Conservation (phyloP, 2,329 filamentous ascomycete species). For the Hypoxylon sp. region DNA sequence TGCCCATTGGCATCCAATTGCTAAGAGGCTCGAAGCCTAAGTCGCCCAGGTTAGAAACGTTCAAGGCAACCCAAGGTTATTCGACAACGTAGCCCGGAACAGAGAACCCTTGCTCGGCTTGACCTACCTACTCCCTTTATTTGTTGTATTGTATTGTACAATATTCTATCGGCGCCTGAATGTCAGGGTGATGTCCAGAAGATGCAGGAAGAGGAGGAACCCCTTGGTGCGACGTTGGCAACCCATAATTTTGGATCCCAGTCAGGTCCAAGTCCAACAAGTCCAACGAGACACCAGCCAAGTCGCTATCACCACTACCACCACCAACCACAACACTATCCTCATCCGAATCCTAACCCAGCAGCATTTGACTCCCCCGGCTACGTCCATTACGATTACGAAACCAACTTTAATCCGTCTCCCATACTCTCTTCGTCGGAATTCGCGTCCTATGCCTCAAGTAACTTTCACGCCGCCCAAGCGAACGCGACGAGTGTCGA, state of each 20-base stretch:
- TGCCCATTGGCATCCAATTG: slow-evolving; percentile 47
- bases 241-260: slow-evolving; percentile 53
- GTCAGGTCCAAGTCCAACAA: slow-evolving; percentile 44
- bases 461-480: slow-evolving; percentile 56
- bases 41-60: slow-evolving; percentile 41
- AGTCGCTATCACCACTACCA: slow-evolving; percentile 48
- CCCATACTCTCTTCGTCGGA: slow-evolving; percentile 43
- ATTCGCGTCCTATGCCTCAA: slow-evolving; percentile 55
- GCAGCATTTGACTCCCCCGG: slow-evolving; percentile 39
- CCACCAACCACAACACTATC: slow-evolving; percentile 32
- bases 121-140: slow-evolving; percentile 38
- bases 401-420: slow-evolving; percentile 27
- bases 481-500: slow-evolving; percentile 56
- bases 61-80: slow-evolving; percentile 40
- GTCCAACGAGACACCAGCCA: slow-evolving; percentile 51
- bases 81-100: slow-evolving; percentile 44
- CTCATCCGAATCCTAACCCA: slow-evolving; percentile 28
- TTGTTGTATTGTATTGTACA: slow-evolving; percentile 32
- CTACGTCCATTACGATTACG: slow-evolving; percentile 38
- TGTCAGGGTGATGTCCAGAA: slow-evolving; percentile 58
- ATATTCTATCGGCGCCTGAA: slow-evolving; percentile 44
- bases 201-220: slow-evolving; percentile 65
- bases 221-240: slow-evolving; percentile 54
- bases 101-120: slow-evolving; percentile 40
- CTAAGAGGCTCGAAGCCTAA: slow-evolving; percentile 46